phyloP scores from a whole-genome alignment of 2,329 filamentous ascomycete genomes.

The Elsinoe necatrix region DNA sequence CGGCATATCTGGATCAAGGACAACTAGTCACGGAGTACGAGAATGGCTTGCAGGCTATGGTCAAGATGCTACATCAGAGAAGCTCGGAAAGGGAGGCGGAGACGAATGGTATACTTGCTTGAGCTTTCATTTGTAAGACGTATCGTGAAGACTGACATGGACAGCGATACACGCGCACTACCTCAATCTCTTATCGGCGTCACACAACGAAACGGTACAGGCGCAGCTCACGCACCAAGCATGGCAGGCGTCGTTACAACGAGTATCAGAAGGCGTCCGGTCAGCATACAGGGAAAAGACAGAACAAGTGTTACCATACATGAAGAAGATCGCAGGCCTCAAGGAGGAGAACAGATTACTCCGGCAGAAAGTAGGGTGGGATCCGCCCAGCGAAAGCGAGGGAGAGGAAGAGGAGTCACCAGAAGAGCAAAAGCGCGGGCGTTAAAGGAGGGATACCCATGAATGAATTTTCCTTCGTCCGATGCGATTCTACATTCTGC shows the following conservation, averaged over 20 bases:
- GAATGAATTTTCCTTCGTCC: neutral
- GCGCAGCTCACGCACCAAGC: constrained; percentile 40
- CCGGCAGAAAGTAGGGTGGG: constrained; percentile 39
- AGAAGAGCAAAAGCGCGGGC: constrained; percentile 8
- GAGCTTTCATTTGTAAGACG: neutral
- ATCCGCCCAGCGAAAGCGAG: constrained; percentile 30
- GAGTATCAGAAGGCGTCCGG: constrained; percentile 37
- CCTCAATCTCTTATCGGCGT: constrained; percentile 35
- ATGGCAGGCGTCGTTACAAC: constrained; percentile 40
- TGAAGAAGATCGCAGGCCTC: constrained; percentile 33
- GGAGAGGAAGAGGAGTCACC: constrained; percentile 33
- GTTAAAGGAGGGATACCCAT: neutral
- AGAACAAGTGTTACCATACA: constrained; percentile 30
- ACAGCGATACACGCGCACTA: constrained; percentile 41
- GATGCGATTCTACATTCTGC: neutral
- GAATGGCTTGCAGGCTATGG: constrained; percentile 13
- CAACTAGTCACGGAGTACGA: constrained; percentile 14
- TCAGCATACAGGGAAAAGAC: constrained; percentile 32
- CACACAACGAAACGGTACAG: constrained; percentile 38
- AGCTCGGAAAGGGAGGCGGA: neutral
- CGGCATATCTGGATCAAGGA: constrained; percentile 6
- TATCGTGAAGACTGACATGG: constrained; percentile 14
- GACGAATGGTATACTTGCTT: constrained; percentile 1
- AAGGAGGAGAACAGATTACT: constrained; percentile 43
- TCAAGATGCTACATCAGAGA: neutral